These are phyloP conservation scores for Haematococcus lacustris DNA, from an alignment of 139 green algal species.

Conservation along the genomic window DNA sequence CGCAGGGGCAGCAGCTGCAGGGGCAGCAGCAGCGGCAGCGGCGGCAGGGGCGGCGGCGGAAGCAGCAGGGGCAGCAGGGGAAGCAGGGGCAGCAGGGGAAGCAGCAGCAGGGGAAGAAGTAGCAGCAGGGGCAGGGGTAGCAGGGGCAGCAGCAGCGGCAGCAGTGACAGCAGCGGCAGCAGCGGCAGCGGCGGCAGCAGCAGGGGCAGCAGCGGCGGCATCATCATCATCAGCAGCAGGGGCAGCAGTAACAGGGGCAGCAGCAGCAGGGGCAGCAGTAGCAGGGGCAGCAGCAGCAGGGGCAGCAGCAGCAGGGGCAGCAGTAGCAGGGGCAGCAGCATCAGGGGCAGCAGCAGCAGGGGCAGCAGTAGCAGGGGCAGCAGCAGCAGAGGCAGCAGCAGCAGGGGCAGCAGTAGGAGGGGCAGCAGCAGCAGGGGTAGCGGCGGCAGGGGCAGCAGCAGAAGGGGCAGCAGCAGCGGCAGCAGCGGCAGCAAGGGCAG, in stretches of 20 bases:
- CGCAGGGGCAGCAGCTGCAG: background rate
- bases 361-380: background rate
- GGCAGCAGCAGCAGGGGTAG: too few species aligned
- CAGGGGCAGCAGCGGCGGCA: too few species aligned
- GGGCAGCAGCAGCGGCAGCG: background rate
- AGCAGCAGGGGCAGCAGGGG: too few species aligned
- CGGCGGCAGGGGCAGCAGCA: too few species aligned
- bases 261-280: background rate
- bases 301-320: slow-evolving; percentile 1
- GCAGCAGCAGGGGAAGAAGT: too few species aligned
- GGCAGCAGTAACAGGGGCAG: background rate
- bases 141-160: background rate
- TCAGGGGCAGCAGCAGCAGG: too few species aligned
- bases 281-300: background rate
- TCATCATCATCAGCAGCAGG: too few species aligned
- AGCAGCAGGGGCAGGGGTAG: too few species aligned
- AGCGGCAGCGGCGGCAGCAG: background rate
- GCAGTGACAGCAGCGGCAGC: background rate
- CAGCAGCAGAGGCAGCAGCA: too few species aligned
- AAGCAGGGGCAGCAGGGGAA: too few species aligned
- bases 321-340: background rate
- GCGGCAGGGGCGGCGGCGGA: too few species aligned
- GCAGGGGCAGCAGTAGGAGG: too few species aligned
- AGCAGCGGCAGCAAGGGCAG: slow-evolving; percentile 7
- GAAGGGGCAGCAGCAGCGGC: background rate